Evolutionary conservation across 2,329 filamentous ascomycete species (phyloP), one percentile per base, ranked within the genome.

Genomic region (Diaporthe sp.): DNA sequence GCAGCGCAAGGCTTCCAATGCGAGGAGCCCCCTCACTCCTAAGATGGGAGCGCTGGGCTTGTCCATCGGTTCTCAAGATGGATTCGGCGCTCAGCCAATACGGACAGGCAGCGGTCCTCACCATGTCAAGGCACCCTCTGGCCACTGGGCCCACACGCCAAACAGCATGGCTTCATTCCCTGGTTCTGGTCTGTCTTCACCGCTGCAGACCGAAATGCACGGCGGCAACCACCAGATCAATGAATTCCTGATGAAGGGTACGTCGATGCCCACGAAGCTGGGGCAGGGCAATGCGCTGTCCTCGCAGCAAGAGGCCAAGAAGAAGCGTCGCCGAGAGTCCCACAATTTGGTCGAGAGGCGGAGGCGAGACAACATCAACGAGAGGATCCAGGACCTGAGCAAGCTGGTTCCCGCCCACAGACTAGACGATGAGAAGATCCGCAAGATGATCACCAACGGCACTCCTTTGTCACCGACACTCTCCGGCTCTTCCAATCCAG

Each of bases 311-410:
- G 97, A 98, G 83, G 95, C 96, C 81, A 98, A 98, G 90, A 92
- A 95, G 79, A 95, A 96, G 83, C 91, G 96, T 76, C 92, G 97
- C 76, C 91, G 97, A 53, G 97, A 98, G 81, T 98, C 96, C 1
- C 97, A 99, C 86, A 98, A 99, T 82, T 89, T 98, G 53, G 97
- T 99, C 15, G 97, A 99, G 86, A 95, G 97, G 74, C 93, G 97
- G 70, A 93, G 97, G 77, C 92, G 97, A 77, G 97, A 98, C 86
- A 98, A 98, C 82, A 99, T 99, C 88, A 99, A 99, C 80, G 97
- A 99, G 85, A 92, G 97, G 58, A 99, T 99, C 77, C 96, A 98
- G 81, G 97, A 99, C 82, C 90, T 99, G 10, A 98, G 96, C 81
- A 95, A 95, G 80, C 90, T 99, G 25, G 96, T 99, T 2, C 97